A percentile compares a stretch with the other conserved stretches of the same genome.
Evolutionary conservation across 2,329 filamentous ascomycete species (phyloP).

Genomic region (Coniochaeta hoffmannii): DNA sequence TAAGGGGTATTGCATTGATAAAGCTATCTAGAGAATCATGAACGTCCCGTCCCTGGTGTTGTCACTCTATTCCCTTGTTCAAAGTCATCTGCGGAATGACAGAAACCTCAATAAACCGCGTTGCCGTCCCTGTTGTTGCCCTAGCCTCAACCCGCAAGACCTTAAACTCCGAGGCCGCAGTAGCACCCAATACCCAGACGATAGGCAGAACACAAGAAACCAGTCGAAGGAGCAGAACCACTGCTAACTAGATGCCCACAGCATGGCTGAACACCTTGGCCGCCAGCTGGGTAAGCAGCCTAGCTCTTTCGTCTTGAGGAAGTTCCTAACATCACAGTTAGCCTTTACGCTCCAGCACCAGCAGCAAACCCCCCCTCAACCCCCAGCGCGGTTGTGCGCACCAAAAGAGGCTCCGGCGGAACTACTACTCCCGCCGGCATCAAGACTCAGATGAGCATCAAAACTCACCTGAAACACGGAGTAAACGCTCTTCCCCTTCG

Average conservation of each 20-base stretch:
- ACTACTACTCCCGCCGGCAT: no score
- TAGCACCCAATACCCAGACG: background rate
- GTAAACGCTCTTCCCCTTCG: slow-evolving; percentile 92
- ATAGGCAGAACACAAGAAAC: background rate
- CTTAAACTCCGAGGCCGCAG: background rate
- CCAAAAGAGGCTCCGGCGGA: slow-evolving; percentile 1
- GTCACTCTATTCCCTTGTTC: background rate
- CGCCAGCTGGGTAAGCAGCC: slow-evolving; percentile 75
- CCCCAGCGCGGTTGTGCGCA: background rate
- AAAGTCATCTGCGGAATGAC: background rate
- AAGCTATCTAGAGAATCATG: background rate
- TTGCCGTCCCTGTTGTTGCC: background rate
- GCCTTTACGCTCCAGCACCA: background rate
- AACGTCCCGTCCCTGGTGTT: background rate
- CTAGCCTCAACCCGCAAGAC: background rate
- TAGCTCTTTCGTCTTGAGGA: slow-evolving; percentile 73
- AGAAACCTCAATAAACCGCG: background rate
- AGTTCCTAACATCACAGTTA: slow-evolving; percentile 51
- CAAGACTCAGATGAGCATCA: background rate
- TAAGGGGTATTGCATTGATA: background rate
- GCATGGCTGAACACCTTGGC: slow-evolving; percentile 80
- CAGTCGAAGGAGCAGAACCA: background rate
- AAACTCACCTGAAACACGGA: slow-evolving; percentile 63
- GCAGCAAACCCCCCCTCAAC: background rate
- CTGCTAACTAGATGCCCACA: slow-evolving; percentile 41